phyloP scores from a whole-genome alignment of 2,329 filamentous ascomycete genomes.

The Aspergillus bombycis region DNA sequence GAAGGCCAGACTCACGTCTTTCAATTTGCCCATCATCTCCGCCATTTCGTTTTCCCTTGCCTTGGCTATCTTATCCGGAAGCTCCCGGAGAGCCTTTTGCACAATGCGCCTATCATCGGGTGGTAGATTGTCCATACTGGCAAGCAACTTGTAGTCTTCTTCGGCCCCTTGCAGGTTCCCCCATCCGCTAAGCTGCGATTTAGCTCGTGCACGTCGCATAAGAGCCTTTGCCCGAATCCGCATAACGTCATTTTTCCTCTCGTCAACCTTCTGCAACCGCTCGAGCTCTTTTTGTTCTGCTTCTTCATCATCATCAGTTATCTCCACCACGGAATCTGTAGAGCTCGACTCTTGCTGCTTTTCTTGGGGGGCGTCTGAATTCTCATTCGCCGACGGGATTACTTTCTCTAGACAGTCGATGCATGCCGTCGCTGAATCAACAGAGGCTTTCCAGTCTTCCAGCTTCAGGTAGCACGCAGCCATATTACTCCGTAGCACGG shows the following conservation, averaged over 20 bases:
- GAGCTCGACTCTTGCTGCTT: slow-evolving; percentile 17
- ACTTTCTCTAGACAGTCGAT: slow-evolving; percentile 73
- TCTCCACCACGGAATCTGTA: slow-evolving; percentile 50
- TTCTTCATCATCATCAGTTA: slow-evolving; percentile 47
- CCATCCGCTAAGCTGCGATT: slow-evolving; percentile 75
- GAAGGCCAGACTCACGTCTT: slow-evolving; percentile 60
- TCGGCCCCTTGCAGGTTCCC: slow-evolving; percentile 76
- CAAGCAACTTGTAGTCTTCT: slow-evolving; percentile 75
- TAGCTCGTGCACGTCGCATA: slow-evolving; percentile 74
- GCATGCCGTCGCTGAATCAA: slow-evolving; percentile 72
- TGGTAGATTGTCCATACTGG: slow-evolving; percentile 62
- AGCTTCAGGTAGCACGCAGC: slow-evolving; percentile 86
- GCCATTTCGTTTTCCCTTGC: slow-evolving; percentile 86
- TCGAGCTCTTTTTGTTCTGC: slow-evolving; percentile 48
- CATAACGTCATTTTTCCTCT: slow-evolving; percentile 64
- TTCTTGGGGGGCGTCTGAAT: slow-evolving; percentile 17
- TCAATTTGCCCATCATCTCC: slow-evolving; percentile 98
- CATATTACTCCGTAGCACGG: slow-evolving; percentile 86
- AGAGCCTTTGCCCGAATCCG: slow-evolving; percentile 83
- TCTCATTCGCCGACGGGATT: slow-evolving; percentile 43
- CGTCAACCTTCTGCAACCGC: slow-evolving; percentile 48
- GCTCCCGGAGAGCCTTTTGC: slow-evolving; percentile 62
- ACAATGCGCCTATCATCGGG: slow-evolving; percentile 70
- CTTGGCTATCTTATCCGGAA: slow-evolving; percentile 71
- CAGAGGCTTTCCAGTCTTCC: slow-evolving; percentile 80